These are phyloP conservation scores for Tinospora cordifolia DNA, from an alignment of 164 flowering plant genomes.

Conservation along the genomic window DNA sequence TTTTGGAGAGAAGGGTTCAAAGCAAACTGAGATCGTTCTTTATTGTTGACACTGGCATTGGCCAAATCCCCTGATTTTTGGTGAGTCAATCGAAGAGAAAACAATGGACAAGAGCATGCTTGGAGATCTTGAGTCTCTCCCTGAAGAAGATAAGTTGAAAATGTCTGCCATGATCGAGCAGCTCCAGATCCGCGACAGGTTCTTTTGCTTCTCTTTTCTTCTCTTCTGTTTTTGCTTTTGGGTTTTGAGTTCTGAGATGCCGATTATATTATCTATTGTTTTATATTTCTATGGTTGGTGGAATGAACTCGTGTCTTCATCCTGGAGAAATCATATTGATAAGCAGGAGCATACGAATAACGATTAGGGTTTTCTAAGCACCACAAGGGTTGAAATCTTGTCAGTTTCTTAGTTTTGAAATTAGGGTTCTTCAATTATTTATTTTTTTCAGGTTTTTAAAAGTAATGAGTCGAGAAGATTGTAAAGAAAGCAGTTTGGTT, in stretches of 20 bases:
- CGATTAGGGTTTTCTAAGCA: too few relatives aligned
- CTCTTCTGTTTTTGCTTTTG: neutral
- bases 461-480: too few relatives aligned
- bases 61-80: slow-evolving; percentile 9
- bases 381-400: too few relatives aligned
- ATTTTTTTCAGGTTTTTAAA: too few relatives aligned
- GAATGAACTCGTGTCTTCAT: neutral
- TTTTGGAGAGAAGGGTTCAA: neutral
- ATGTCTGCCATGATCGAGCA: slow-evolving; percentile 73
- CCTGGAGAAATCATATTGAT: neutral
- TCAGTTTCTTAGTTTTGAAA: too few relatives aligned
- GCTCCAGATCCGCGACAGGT: slow-evolving; percentile 88
- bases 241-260: neutral
- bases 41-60: neutral
- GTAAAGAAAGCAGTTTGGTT: too few relatives aligned
- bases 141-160: slow-evolving; percentile 57
- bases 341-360: too few relatives aligned
- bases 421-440: too few relatives aligned
- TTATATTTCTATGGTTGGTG: neutral
- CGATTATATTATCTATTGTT: neutral
- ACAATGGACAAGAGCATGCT: slow-evolving; percentile 72
- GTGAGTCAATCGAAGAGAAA: neutral
- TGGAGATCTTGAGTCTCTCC: slow-evolving; percentile 56
- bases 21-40: neutral
- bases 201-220: neutral